Evolutionary conservation across 1,139 yeast genomes (phyloP).

Genomic region (Scheffersomyces stambukii): DNA sequence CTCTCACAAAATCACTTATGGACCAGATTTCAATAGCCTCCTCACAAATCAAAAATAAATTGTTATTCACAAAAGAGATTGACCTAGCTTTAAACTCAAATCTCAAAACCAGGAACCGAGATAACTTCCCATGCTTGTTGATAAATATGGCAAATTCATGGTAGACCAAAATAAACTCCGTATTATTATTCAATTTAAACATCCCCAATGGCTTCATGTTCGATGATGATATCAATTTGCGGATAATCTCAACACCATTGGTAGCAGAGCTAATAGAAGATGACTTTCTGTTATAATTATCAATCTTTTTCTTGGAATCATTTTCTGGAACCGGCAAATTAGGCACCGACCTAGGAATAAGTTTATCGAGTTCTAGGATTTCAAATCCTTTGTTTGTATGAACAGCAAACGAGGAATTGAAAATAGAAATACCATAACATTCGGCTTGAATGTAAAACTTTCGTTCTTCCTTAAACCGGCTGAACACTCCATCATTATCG

Average conservation of each 20-base stretch:
- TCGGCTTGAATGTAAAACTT: slow-evolving; percentile 50
- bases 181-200: slow-evolving; percentile 52
- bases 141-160: slow-evolving; percentile 70
- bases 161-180: slow-evolving; percentile 61
- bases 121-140: slow-evolving; percentile 61
- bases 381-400: slow-evolving; percentile 71
- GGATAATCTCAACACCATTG: slow-evolving; percentile 29
- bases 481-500: slow-evolving; percentile 48
- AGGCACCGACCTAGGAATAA: slow-evolving; percentile 55
- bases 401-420: slow-evolving; percentile 60
- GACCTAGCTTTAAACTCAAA: slow-evolving; percentile 60
- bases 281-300: slow-evolving; percentile 27
- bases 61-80: slow-evolving; percentile 55
- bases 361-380: slow-evolving; percentile 57
- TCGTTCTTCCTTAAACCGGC: slow-evolving; percentile 46
- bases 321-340: slow-evolving; percentile 13
- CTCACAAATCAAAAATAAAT: slow-evolving; percentile 58
- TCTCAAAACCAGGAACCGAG: slow-evolving; percentile 52
- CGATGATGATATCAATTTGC: slow-evolving; percentile 30
- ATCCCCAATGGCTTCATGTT: slow-evolving; percentile 55
- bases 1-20: slow-evolving; percentile 48
- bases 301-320: slow-evolving; percentile 14
- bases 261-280: slow-evolving; percentile 11
- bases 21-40: slow-evolving; percentile 71
- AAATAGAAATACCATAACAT: slow-evolving; percentile 52